These are phyloP conservation scores for Leonotis leonurus DNA, from an alignment of 257 asterid species.

Conservation along the genomic window DNA sequence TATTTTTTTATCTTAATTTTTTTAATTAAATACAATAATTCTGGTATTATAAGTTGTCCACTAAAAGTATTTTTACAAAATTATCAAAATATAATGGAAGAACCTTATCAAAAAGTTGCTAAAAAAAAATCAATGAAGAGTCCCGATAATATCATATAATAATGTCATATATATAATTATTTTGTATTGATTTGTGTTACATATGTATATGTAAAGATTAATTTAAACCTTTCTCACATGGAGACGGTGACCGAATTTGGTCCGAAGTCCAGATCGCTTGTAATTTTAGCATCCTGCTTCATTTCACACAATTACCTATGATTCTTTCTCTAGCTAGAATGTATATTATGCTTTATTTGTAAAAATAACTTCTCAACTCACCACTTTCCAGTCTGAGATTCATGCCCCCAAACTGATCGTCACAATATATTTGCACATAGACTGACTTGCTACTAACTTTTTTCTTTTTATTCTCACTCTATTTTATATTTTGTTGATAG, in stretches of 20 bases:
- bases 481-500: no score
- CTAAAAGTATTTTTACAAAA: no score
- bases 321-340: neutral
- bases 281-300: slow-evolving; percentile 36
- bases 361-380: slow-evolving; percentile 1
- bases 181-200: neutral
- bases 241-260: slow-evolving; percentile 59
- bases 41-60: no score
- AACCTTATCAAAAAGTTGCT: no score
- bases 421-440: neutral
- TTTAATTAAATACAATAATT: no score
- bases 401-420: neutral
- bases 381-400: neutral
- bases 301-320: slow-evolving; percentile 29
- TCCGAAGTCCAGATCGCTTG: slow-evolving; percentile 71
- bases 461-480: no score
- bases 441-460: neutral
- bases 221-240: slow-evolving; percentile 32
- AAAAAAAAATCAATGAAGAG: no score
- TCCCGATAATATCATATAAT: no score
- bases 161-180: neutral
- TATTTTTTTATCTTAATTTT: no score
- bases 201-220: slow-evolving; percentile 20
- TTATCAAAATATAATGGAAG: no score
- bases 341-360: neutral